phyloP scores from a whole-genome alignment of 257 asterid species.

The Misopates orontium region DNA sequence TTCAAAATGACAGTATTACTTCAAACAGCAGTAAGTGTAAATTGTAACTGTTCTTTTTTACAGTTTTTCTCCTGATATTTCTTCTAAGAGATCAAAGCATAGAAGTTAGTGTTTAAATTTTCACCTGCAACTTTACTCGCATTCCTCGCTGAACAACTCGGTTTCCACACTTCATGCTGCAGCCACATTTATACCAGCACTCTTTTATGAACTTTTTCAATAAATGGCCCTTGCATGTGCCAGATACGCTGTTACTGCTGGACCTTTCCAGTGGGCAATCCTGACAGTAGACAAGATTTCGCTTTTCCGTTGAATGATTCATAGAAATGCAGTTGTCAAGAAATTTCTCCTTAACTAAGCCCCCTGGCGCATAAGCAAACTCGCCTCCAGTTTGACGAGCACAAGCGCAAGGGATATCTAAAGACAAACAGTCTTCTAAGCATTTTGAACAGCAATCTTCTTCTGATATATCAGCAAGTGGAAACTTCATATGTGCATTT shows the following conservation, averaged over 20 bases:
- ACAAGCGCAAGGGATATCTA: conserved; percentile 57
- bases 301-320: conserved; percentile 37
- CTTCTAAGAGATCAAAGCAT: not conserved
- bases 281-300: conserved; percentile 42
- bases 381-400: conserved; percentile 54
- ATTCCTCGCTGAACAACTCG: conserved; percentile 75
- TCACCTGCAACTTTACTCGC: conserved; percentile 61
- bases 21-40: too few relatives aligned
- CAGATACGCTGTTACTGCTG: conserved; percentile 31
- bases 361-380: conserved; percentile 54
- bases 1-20: too few relatives aligned
- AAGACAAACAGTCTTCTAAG: conserved; percentile 52
- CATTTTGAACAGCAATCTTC: conserved; percentile 57
- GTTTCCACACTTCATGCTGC: conserved; percentile 63
- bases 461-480: conserved; percentile 51
- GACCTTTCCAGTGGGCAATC: conserved; percentile 70
- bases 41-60: not conserved
- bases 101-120: conserved; percentile 17
- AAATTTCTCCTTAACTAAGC: conserved; percentile 50
- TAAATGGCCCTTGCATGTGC: conserved; percentile 58
- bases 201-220: conserved; percentile 67
- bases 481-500: conserved; percentile 43
- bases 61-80: not conserved
- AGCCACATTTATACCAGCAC: conserved; percentile 79
- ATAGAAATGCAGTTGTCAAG: conserved; percentile 44